Base-by-base conservation (phyloP, 202 grass and related monocot genomes). In the Schoenoplectus tabernaemontani region DNA sequence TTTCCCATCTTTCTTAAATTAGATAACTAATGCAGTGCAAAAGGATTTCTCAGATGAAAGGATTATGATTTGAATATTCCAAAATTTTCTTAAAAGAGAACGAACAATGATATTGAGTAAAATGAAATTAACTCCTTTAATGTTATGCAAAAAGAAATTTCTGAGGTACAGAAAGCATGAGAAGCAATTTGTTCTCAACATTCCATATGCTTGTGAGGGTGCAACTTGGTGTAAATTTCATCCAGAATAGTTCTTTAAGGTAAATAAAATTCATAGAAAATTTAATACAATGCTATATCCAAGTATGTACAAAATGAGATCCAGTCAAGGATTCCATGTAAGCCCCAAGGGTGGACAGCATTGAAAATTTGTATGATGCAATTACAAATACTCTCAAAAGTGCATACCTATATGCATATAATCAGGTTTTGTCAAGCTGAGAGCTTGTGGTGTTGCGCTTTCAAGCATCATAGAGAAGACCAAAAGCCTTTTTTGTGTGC, bases 401-500 rank as follows among this genome's bases (percentile, higher is more conserved):
- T 75, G 30, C 58, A 62, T 61, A 79, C 76, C 76, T 62, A 44
- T 44, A 43, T 80, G 26, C 37, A 64, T 26, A 48, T 51, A 33
- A 47, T 80, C 42, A 34, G 76, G 24, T 12, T 22, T 53, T 81
- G 86, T 73, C 84, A 86, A 89, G 73, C 83, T 89, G 84, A 98
- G 80, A 69, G 91, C 89, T 61, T 85, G 83, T 48, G 91, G 90
- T 81, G 84, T 78, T 76, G 84, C 88, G 80, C 89, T 98, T 82
- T 88, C 86, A 84, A 98, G 90, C 96, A 98, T 92, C 88, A 87
- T 92, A 65, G 88, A 82, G 86, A 95, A 87, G 75, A 98, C 83
- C 61, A 83, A 68, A 77, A 98, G 59, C 86, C 88, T 91, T 79
- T 91, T 87, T 72, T 90, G 74, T 79, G 88, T 64, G 61, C 86